Conservation (phyloP, 208 protist species). For the Acanthamoeba lenticulata region DNA sequence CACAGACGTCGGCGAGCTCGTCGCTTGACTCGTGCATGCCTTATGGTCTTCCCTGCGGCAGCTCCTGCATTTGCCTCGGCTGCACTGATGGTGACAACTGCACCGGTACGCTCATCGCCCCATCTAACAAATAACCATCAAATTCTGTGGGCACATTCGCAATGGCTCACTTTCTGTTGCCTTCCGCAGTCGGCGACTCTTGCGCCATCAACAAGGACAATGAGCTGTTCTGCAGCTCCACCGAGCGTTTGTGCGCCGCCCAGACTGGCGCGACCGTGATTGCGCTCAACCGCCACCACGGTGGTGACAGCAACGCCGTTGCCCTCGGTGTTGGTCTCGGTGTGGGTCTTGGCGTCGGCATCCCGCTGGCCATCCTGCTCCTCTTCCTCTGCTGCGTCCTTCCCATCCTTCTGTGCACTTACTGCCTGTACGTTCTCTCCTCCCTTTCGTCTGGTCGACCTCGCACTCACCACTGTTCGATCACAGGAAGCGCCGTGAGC, state of each 20-base stretch:
- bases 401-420: not conserved
- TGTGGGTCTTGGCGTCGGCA: not conserved
- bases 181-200: not conserved
- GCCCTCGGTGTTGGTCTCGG: not conserved
- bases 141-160: not conserved
- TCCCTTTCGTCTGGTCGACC: not conserved
- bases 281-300: not conserved
- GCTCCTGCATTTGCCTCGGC: not conserved
- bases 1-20: not conserved
- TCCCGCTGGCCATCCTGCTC: not conserved
- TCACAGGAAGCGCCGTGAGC: not conserved
- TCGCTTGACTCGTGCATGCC: not conserved
- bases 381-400: constrained; percentile 12
- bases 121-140: not conserved
- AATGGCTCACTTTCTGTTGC: not conserved
- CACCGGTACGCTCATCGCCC: not conserved
- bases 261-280: not conserved
- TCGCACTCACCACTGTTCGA: not conserved
- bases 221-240: not conserved
- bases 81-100: not conserved
- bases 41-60: not conserved
- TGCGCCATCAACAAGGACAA: not conserved
- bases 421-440: too few relatives aligned
- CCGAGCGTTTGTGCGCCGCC: not conserved
- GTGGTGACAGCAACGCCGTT: not conserved